phyloP scores from a whole-genome alignment of 768 basidiomycete species.

The Leccinum barrowsii region DNA sequence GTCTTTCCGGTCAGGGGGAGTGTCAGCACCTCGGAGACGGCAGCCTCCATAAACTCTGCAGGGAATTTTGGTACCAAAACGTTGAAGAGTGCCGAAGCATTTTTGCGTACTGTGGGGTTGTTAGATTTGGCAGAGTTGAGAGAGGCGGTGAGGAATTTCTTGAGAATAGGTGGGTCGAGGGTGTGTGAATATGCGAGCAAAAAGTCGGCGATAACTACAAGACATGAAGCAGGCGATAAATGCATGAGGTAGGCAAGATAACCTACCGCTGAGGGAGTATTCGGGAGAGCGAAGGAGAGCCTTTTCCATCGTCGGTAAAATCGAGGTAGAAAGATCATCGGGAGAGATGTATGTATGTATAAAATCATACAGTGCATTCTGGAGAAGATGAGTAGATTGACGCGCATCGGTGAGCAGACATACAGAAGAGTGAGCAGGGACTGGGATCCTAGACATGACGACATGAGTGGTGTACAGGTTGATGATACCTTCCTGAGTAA shows the following conservation, averaged over 20 bases:
- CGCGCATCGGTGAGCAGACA: conserved; percentile 16
- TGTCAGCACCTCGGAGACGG: conserved; percentile 64
- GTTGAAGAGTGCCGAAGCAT: conserved; percentile 58
- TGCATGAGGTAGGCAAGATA: neutral
- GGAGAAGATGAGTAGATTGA: conserved; percentile 10
- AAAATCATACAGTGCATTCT: conserved; percentile 62
- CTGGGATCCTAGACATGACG: conserved; percentile 61
- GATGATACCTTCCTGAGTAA: conserved; percentile 51
- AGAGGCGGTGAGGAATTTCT: conserved; percentile 52
- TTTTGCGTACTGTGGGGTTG: conserved; percentile 55
- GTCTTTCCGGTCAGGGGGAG: conserved; percentile 85
- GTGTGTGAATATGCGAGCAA: conserved; percentile 50
- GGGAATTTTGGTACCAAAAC: conserved; percentile 35
- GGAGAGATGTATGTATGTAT: conserved; percentile 48
- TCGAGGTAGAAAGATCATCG: conserved; percentile 46
- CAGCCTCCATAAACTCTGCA: conserved; percentile 39
- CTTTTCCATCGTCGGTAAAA: conserved; percentile 78
- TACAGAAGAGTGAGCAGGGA: conserved; percentile 61
- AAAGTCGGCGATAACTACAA: conserved; percentile 54
- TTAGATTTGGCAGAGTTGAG: conserved; percentile 73
- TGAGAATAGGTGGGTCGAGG: conserved; percentile 46
- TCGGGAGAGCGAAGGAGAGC: conserved; percentile 81
- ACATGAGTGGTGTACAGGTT: conserved; percentile 56
- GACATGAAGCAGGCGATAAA: neutral
- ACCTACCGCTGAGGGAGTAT: conserved; percentile 59